Evolutionary conservation across 306 rosid genomes (phyloP).

Genomic region (Morella rubra): DNA sequence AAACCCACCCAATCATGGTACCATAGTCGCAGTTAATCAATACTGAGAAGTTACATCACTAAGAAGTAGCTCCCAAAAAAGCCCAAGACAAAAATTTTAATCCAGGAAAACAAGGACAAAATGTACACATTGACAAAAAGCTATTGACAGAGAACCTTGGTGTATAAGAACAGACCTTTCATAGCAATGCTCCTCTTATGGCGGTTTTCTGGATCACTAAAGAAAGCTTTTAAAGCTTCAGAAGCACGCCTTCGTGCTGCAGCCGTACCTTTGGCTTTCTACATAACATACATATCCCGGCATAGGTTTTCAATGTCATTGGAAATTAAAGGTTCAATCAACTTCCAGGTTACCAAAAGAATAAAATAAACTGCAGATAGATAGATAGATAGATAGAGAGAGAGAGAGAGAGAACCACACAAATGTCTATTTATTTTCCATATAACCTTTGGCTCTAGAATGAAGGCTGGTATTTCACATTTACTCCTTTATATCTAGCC

Average conservation of each 20-base stretch:
- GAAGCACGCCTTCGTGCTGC: constrained; percentile 82
- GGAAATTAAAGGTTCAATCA: background rate
- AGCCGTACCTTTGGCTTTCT: constrained; percentile 84
- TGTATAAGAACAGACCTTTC: constrained; percentile 54
- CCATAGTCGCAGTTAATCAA: background rate
- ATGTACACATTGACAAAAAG: background rate
- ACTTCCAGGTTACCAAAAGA: background rate
- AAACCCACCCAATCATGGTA: background rate
- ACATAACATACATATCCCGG: constrained; percentile 26
- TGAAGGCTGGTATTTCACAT: background rate
- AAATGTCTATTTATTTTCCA: background rate
- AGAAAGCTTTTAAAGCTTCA: constrained; percentile 70
- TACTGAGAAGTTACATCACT: no score
- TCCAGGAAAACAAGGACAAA: background rate
- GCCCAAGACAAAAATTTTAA: background rate
- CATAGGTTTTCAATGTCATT: background rate
- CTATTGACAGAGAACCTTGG: constrained; percentile 11
- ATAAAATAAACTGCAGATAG: no score
- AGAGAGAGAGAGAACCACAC: background rate
- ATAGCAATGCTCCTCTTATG: constrained; percentile 79
- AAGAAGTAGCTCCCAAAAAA: no score
- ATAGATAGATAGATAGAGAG: no score
- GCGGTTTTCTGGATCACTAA: constrained; percentile 89
- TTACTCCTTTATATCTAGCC: background rate
- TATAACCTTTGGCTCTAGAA: background rate